phyloP scores from a whole-genome alignment of 2,329 filamentous ascomycete species.

The Aspergillus fijiensis region DNA sequence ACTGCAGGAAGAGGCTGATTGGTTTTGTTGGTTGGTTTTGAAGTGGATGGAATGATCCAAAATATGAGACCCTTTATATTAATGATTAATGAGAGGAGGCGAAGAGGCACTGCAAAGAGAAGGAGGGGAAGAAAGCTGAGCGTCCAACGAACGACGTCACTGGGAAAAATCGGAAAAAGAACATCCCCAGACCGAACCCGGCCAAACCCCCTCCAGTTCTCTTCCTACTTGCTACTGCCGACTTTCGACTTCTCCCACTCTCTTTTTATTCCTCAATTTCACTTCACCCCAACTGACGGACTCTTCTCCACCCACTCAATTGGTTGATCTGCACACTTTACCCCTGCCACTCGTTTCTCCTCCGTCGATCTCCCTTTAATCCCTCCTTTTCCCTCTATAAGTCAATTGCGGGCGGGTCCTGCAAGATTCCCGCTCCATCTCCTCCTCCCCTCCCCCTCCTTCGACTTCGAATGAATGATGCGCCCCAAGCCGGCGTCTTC shows the following conservation, averaged over 20 bases:
- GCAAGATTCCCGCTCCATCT: constrained; percentile 15
- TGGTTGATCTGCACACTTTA: background rate
- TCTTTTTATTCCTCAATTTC: background rate
- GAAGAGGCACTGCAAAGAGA: no score
- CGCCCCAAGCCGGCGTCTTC: constrained; percentile 63
- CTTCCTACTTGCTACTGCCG: background rate
- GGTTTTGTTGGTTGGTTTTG: no score
- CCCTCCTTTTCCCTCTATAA: background rate
- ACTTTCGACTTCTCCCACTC: no score
- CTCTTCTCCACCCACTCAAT: constrained; percentile 19
- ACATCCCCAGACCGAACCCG: background rate
- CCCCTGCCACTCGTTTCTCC: constrained; percentile 1
- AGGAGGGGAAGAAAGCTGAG: background rate
- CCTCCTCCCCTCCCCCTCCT: background rate
- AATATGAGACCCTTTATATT: background rate
- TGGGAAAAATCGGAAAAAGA: constrained; percentile 4
- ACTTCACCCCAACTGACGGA: background rate
- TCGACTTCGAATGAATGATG: constrained; percentile 43
- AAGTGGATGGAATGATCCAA: background rate
- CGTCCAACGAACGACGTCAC: constrained; percentile 3
- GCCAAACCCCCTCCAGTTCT: background rate
- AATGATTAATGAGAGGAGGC: no score
- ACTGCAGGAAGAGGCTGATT: no score
- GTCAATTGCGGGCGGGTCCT: constrained; percentile 27
- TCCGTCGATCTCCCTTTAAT: background rate